These are phyloP conservation scores for Alternaria ethzedia DNA, from an alignment of 2,329 filamentous ascomycete species.

Conservation along the genomic window DNA sequence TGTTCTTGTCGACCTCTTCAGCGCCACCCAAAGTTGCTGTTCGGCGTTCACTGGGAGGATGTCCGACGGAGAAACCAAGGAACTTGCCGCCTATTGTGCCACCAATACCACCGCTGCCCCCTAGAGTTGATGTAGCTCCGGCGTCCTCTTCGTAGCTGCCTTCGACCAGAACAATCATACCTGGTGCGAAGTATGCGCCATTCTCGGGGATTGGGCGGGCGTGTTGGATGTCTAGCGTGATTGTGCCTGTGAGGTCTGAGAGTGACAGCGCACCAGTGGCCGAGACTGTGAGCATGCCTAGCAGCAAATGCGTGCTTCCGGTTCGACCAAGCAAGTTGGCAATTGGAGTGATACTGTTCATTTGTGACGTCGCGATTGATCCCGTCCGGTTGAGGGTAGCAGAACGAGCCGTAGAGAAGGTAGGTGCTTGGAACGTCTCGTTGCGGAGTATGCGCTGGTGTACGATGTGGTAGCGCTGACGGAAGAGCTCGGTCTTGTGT, in stretches of 20 bases:
- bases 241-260: slow-evolving; percentile 86
- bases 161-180: slow-evolving; percentile 94
- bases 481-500: slow-evolving; percentile 84
- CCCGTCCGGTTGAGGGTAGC: slow-evolving; percentile 63
- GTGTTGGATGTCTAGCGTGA: slow-evolving; percentile 80
- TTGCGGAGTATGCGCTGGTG: slow-evolving; percentile 92
- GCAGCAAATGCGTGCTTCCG: slow-evolving; percentile 81
- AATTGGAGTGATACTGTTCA: slow-evolving; percentile 89
- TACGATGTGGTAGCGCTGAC: slow-evolving; percentile 89
- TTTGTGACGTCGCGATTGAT: slow-evolving; percentile 58
- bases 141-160: slow-evolving; percentile 96
- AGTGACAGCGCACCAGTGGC: slow-evolving; percentile 84
- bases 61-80: slow-evolving; percentile 86
- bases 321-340: slow-evolving; percentile 77
- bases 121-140: slow-evolving; percentile 62
- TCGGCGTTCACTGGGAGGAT: slow-evolving; percentile 87
- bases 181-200: slow-evolving; percentile 89
- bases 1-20: slow-evolving; percentile 53
- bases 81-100: slow-evolving; percentile 93
- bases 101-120: slow-evolving; percentile 81
- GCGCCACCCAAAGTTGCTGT: slow-evolving; percentile 76
- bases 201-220: slow-evolving; percentile 83
- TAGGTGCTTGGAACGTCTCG: slow-evolving; percentile 86
- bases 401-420: slow-evolving; percentile 66
- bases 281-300: slow-evolving; percentile 81